Evolutionary conservation across 2,329 filamentous ascomycete genomes (phyloP).

Genomic region (Beauveria pseudobassiana): DNA sequence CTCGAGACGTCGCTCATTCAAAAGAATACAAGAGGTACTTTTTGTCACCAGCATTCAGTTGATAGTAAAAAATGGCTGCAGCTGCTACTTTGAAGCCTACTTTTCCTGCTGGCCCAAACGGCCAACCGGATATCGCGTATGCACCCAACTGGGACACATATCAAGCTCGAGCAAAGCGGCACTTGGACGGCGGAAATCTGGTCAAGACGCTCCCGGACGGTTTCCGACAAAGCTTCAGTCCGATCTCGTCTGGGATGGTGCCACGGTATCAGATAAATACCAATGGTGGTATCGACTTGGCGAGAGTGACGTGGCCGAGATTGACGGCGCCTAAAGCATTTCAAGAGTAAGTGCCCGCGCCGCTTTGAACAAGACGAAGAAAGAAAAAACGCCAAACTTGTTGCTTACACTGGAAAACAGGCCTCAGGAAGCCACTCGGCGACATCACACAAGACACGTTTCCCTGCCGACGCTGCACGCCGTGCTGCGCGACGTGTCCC

Average conservation of each 20-base stretch:
- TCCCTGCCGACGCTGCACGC: constrained; percentile 42
- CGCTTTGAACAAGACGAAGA: no score
- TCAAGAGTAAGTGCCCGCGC: constrained; percentile 28
- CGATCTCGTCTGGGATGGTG: constrained; percentile 50
- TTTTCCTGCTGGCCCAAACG: constrained; percentile 23
- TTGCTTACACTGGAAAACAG: neutral
- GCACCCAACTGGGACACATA: constrained; percentile 47
- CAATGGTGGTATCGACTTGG: constrained; percentile 47
- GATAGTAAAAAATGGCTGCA: constrained; percentile 17
- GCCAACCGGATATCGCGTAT: constrained; percentile 53
- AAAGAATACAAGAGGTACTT: no score
- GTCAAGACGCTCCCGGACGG: constrained; percentile 36
- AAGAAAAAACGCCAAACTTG: neutral
- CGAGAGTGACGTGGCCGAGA: constrained; percentile 39
- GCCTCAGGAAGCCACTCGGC: constrained; percentile 28
- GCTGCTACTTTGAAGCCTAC: constrained; percentile 13
- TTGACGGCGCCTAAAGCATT: constrained; percentile 35
- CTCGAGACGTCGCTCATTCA: no score
- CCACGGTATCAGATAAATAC: constrained; percentile 37
- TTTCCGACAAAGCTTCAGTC: constrained; percentile 40
- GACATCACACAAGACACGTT: constrained; percentile 44
- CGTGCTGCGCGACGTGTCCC: constrained; percentile 42
- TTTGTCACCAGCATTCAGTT: no score
- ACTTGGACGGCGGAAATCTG: constrained; percentile 33
- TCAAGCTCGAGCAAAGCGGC: constrained; percentile 38